A percentile compares a stretch with the other conserved stretches of the same genome.
phyloP scores from a whole-genome alignment of 2,329 filamentous ascomycete genomes.

The Microsporum audouinii region DNA sequence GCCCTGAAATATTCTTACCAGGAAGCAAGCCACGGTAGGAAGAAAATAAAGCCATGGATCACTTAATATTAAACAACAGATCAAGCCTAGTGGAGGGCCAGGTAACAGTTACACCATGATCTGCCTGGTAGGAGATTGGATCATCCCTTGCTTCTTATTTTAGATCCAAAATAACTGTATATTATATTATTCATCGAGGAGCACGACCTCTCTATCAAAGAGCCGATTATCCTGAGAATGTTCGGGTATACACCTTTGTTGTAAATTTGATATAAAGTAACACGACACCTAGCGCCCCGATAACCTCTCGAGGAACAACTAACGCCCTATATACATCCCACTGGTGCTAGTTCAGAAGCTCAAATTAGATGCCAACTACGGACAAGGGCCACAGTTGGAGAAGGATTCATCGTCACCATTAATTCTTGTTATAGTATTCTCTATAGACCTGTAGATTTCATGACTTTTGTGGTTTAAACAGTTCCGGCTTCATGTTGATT shows the following conservation, averaged over 20 bases:
- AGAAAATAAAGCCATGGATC: background rate
- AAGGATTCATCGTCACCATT: background rate
- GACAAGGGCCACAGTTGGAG: background rate
- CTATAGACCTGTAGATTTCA: conserved; percentile 11
- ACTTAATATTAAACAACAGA: background rate
- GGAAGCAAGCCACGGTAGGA: background rate
- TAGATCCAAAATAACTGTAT: no score
- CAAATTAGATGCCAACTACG: background rate
- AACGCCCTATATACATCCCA: no score
- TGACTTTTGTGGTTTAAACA: conserved; percentile 47
- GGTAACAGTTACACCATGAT: background rate
- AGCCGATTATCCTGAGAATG: no score
- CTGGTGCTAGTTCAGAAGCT: background rate
- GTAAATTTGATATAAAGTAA: no score
- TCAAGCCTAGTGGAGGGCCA: background rate
- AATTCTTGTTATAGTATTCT: background rate
- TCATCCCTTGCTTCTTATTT: background rate
- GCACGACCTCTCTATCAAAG: no score
- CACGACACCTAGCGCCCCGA: no score
- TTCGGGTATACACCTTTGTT: no score
- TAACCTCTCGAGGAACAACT: no score
- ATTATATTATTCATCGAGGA: no score
- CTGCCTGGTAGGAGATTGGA: background rate
- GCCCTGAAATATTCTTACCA: background rate
- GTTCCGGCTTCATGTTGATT: conserved; percentile 88